Conservation (phyloP, 495 filamentous ascomycete genomes). For the Elaphomyces granulatus region DNA sequence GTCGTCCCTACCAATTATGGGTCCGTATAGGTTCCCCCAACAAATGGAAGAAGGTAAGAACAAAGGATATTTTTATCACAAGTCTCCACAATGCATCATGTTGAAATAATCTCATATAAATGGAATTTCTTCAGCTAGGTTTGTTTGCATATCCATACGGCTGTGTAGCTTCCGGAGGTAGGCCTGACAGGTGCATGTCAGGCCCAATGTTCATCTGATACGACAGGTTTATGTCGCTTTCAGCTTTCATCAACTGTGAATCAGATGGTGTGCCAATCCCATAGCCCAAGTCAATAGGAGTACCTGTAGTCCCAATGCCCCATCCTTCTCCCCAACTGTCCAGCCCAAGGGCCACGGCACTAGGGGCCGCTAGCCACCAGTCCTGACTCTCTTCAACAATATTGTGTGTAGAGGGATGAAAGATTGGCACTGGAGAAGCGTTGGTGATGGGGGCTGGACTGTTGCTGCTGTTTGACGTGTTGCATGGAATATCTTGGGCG, state of each 20-base stretch:
- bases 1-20: too few relatives aligned
- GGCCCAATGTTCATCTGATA: background rate
- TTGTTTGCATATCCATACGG: too few relatives aligned
- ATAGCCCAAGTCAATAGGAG: background rate
- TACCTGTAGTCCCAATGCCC: background rate
- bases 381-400: constrained; percentile 41
- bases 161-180: background rate
- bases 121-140: too few relatives aligned
- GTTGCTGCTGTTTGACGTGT: constrained; percentile 7
- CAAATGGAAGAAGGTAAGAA: too few relatives aligned
- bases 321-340: constrained; percentile 32
- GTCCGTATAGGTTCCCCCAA: too few relatives aligned
- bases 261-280: constrained; percentile 19
- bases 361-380: constrained; percentile 43
- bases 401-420: constrained; percentile 32
- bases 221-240: background rate
- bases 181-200: background rate
- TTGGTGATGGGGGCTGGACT: constrained; percentile 8
- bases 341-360: constrained; percentile 28
- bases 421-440: constrained; percentile 22
- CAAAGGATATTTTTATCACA: too few relatives aligned
- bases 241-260: background rate
- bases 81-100: too few relatives aligned
- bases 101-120: too few relatives aligned
- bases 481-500: constrained; percentile 4